Base-by-base conservation (phyloP, 2,329 filamentous ascomycete species). In the Zymoseptoria passerinii region DNA sequence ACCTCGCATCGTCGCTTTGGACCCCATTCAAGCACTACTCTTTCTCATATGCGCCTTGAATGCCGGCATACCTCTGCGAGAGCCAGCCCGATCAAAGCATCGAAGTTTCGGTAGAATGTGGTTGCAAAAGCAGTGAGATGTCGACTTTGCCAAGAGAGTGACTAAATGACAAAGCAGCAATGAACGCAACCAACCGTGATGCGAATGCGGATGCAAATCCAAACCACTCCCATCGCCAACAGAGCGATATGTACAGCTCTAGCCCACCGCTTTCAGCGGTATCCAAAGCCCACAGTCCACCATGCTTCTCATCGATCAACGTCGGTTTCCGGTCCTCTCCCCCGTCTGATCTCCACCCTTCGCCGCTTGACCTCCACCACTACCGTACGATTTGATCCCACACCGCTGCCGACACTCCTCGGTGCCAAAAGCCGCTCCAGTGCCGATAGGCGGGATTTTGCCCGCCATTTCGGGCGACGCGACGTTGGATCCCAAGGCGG, bases 361-460 rank as follows among this genome's bases (percentile, higher is more conserved):
- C 8, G 23, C 6, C 27, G 8, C 8, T 8, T 13, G 8, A 28
- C 28, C 23, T 13, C 10, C 8, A 44, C n/a, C 13, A 13, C 35
- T 44, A 7, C 35, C 13, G n/a, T 18, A 10, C 16, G 59, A 55
- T 48, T 55, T 55, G 28, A 68, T 61, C 4, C 60, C 61, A 55
- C 75, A 77, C 54, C 67, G 65, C 54, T 67, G 68, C 61, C 74
- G 58, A 58, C 77, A 79, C 61, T 72, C 73, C 2, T 65, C 66
- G 29, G 72, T 73, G 1, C 77, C 77, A 54, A 70, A 70, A 44
- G 74, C 74, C 35, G 72, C 71, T 3, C 77, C 77, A 0, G 76
- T 77, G 3, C 76, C 77, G 2, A 77, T 68, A 0, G 66, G 62
- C 7, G 73, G 70, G 50, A 78, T 73, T 2, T 63, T 63, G 13